These are phyloP conservation scores for Parachlorella kessleri DNA, from an alignment of 139 green algal genomes.

Conservation along the genomic window DNA sequence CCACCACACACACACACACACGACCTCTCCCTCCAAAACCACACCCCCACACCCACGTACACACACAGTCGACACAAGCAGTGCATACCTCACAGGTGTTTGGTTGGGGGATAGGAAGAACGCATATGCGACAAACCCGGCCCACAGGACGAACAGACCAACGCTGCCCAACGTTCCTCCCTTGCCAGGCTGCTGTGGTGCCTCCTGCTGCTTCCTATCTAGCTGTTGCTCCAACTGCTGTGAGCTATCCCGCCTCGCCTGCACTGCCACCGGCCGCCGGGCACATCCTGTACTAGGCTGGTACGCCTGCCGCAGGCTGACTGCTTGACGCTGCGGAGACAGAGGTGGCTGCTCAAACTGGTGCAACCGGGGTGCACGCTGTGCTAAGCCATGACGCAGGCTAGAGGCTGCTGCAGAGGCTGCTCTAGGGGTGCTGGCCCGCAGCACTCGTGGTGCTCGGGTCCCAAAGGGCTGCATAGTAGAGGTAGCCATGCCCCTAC, in stretches of 20 bases:
- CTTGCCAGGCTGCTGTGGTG: neutral
- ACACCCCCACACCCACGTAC: too few species aligned
- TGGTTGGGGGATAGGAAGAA: conserved; percentile 80
- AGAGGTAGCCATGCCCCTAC: too few species aligned
- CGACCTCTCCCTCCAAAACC: too few species aligned
- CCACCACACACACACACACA: too few species aligned
- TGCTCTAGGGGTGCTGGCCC: too few species aligned
- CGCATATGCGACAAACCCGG: conserved; percentile 50
- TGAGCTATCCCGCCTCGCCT: neutral
- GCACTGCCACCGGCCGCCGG: neutral
- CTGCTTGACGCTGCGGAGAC: neutral
- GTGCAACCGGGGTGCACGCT: too few species aligned
- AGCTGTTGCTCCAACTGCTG: neutral
- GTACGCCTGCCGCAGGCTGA: neutral
- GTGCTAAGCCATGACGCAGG: too few species aligned
- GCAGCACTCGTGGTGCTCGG: too few species aligned
- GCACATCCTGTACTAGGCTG: neutral
- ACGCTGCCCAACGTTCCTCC: conserved; percentile 13
- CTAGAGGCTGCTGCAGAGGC: too few species aligned
- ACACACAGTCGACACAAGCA: too few species aligned
- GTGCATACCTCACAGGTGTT: conserved; percentile 61
- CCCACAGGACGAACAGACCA: conserved; percentile 42
- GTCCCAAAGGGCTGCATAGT: too few species aligned
- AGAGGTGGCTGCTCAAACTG: too few species aligned
- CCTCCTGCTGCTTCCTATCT: neutral